Percentiles rank a stretch among this genome's conserved stretches.
Evolutionary conservation across 805 yeast species (phyloP).

Genomic region (Metschnikowia proteae): DNA sequence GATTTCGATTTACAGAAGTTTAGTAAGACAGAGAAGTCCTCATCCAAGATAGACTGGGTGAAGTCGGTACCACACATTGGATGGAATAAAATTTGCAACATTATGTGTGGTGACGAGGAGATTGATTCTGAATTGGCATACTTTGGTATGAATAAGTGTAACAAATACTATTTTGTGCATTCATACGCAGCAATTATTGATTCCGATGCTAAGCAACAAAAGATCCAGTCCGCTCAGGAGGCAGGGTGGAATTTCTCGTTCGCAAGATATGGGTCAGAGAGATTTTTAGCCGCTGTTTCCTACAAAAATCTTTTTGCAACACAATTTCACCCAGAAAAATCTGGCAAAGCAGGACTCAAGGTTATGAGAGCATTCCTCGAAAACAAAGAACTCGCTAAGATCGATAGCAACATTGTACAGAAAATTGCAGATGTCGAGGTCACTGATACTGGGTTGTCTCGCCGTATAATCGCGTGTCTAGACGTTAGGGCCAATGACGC

Average conservation of each 20-base stretch:
- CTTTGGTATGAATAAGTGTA: conserved; percentile 61
- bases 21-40: conserved; percentile 33
- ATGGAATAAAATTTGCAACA: conserved; percentile 63
- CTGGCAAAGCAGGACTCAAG: conserved; percentile 84
- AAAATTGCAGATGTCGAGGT: conserved; percentile 14
- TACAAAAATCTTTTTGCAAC: conserved; percentile 86
- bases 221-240: conserved; percentile 24
- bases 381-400: conserved; percentile 31
- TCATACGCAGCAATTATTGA: conserved; percentile 78
- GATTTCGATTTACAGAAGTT: conserved; percentile 53
- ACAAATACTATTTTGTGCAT: conserved; percentile 91
- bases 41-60: conserved; percentile 25
- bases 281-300: conserved; percentile 75
- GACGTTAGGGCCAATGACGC: conserved; percentile 94
- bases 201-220: conserved; percentile 23
- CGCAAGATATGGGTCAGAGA: conserved; percentile 72
- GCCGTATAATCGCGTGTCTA: conserved; percentile 91
- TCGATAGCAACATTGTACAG: conserved; percentile 10
- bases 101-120: conserved; percentile 22
- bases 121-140: conserved; percentile 31
- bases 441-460: conserved; percentile 58
- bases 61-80: conserved; percentile 97
- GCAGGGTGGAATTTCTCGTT: conserved; percentile 70
- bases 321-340: conserved; percentile 98
- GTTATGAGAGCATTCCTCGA: conserved; percentile 70